Evolutionary conservation across 371 early-diverging fungal genomes (phyloP), one percentile per base, ranked within the genome.

Genomic region (Umbelopsis sp.): DNA sequence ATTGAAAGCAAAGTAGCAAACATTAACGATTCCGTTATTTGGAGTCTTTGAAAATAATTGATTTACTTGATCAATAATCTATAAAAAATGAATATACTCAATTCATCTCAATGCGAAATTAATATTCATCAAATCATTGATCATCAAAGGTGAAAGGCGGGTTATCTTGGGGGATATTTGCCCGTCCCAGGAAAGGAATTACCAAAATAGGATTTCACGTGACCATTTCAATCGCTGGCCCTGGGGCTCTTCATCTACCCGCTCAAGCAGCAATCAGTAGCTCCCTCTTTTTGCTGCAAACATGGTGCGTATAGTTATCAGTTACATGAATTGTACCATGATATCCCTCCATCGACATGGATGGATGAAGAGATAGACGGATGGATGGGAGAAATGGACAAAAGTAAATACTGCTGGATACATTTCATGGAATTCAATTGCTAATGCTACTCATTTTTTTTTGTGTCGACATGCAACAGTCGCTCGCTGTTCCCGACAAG

Each of bases 401-500:
- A 24, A 44, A 35, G 63, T 50, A 38, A 35, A 7, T 29, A 29
- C 4, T 29, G 4, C 29, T 29, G 29, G 29, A 29, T 29, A 29
- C 29, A 29, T 29, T 29, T 29, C 29, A 29, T 29, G 32, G 25
- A 16, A 52, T 66, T 24, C 52, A 12, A 51, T 66, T 25, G 51
- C 62, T 37, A 44, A 66, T 22, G 9, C 7, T 65, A 45, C 65
- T 29, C 44, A 51, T 53, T 16, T 18, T 35, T 22, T 66, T 35
- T n/a, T 65, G 46, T 63, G 4, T 70, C 67, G 48, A 62, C 72
- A 48, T 22, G 65, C 57, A 67, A 32, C 77, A 91, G 94, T 95
- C 95, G 77, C 90, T 95, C 86, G 92, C 93, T 72, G 94, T 94
- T 75, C 90, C 93, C 69, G 93, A 92, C 80, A 89, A 91, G 89